Base-by-base conservation (phyloP, 306 rosid species). In the Dryas alaskensis region DNA sequence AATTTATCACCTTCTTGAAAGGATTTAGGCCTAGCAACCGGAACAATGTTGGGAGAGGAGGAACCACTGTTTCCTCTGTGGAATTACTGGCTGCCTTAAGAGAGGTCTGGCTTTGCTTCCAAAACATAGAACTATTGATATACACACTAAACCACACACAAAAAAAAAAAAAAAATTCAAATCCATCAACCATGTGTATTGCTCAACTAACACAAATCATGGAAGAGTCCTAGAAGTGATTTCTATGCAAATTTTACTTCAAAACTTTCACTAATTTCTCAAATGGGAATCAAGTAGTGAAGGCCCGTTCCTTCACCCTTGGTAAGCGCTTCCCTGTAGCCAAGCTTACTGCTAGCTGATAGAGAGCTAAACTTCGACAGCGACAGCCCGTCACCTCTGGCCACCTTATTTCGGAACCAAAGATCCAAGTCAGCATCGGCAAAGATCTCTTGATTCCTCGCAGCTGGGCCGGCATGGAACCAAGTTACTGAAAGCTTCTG, bases 41-140 rank as follows among this genome's bases (percentile, higher is more conserved):
- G 76, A 93, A 89, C 91, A 91, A 84, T 42, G 78, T 83, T 43
- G 97, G 94, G 63, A 93, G 91, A 53, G 97, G 97, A 84, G 88
- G 98, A 80, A 89, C 81, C 66, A 93, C 83, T 4, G 97, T 86
- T 72, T 89, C 98, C 46, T 89, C 94, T 0, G 88, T 40, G 5
- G 91, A 81, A 81, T 76, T 86, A 49, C 83, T 76, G 22, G 97
- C 89, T 67, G 81, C 89, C 85, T 89, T 93, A 22, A 91, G 88
- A 48, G 94, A 85, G 71, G 86, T 88, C 76, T 83, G 84, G 42
- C 85, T 88, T 67, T 85, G 92, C 80, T 89, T 88, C 45, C 77
- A 80, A 77, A 93, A 79, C 91, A 89, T 81, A 14, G 91, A 85
- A 70, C 94, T 86, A 73, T 91, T 83, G 78, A 93, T 78, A 77